phyloP scores from a whole-genome alignment of 108 stramenopile species.

The Skeletonema potamos region DNA sequence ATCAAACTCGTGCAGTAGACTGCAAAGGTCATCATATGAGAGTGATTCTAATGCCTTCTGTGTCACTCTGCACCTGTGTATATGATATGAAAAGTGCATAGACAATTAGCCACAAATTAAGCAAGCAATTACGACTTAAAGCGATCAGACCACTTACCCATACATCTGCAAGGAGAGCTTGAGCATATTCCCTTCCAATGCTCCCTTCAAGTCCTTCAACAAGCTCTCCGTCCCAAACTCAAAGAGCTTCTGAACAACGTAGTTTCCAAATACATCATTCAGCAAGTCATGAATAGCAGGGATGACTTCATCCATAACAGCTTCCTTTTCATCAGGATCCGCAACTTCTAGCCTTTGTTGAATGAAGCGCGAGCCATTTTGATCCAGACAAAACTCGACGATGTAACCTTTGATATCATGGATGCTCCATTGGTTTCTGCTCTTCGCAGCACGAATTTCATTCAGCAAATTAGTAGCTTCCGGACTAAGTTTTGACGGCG shows the following conservation, averaged over 20 bases:
- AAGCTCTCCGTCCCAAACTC: conserved; percentile 88
- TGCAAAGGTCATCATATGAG: conserved; percentile 69
- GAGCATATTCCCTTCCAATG: conserved; percentile 80
- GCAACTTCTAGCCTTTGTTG: conserved; percentile 93
- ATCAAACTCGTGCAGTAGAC: conserved; percentile 85
- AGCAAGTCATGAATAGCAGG: conserved; percentile 68
- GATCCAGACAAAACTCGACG: conserved; percentile 94
- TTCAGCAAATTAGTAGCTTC: conserved; percentile 52
- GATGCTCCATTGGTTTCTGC: conserved; percentile 74
- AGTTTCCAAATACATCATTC: conserved; percentile 94
- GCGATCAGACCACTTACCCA: conserved; percentile 55
- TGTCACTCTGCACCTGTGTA: conserved; percentile 86
- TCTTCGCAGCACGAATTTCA: conserved; percentile 75
- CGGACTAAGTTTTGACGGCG: conserved; percentile 52
- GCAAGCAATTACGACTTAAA: not conserved
- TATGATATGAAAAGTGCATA: not conserved
- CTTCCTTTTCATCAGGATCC: conserved; percentile 73
- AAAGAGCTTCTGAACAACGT: conserved; percentile 97
- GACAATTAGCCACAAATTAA: not conserved
- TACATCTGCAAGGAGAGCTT: conserved; percentile 89
- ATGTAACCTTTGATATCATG: conserved; percentile 75
- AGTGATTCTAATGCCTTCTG: conserved; percentile 92
- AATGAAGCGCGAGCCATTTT: conserved; percentile 97
- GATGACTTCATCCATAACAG: conserved; percentile 86
- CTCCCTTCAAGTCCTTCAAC: conserved; percentile 60